Conservation (phyloP, 768 basidiomycete species). For the Boletus subcaerulescens region DNA sequence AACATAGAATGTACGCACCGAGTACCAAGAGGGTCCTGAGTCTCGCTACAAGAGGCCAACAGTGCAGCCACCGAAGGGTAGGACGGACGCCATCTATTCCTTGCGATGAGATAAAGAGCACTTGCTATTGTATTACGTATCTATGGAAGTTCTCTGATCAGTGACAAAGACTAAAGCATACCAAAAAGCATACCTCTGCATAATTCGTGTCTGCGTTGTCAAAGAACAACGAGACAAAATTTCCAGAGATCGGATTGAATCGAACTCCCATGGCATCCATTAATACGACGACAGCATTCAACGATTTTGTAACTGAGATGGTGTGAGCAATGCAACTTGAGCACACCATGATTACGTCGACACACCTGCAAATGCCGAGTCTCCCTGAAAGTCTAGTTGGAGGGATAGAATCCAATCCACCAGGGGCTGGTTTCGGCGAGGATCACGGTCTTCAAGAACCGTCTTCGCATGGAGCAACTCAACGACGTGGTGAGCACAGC, state of each 20-base stretch:
- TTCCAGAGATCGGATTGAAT: slow-evolving; percentile 64
- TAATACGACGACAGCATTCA: slow-evolving; percentile 63
- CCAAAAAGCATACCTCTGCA: slow-evolving; percentile 58
- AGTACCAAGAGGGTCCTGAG: slow-evolving; percentile 57
- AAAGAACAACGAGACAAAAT: slow-evolving; percentile 68
- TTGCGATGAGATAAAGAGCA: slow-evolving; percentile 55
- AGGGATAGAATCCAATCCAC: slow-evolving; percentile 75
- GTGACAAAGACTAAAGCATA: neutral
- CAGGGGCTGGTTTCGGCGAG: slow-evolving; percentile 68
- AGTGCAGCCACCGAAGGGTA: slow-evolving; percentile 56
- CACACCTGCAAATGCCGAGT: slow-evolving; percentile 85
- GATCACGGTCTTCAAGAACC: slow-evolving; percentile 68
- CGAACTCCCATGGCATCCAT: slow-evolving; percentile 64
- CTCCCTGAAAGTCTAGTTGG: slow-evolving; percentile 77
- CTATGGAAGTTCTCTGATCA: slow-evolving; percentile 34
- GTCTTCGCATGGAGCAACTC: slow-evolving; percentile 32
- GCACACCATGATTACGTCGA: slow-evolving; percentile 5
- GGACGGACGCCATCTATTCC: slow-evolving; percentile 65
- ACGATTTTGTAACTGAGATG: slow-evolving; percentile 67
- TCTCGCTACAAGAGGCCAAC: slow-evolving; percentile 49
- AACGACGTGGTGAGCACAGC: neutral
- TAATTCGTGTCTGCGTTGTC: slow-evolving; percentile 78
- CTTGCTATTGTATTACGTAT: slow-evolving; percentile 69
- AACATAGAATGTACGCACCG: slow-evolving; percentile 38
- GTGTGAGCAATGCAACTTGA: slow-evolving; percentile 5